Conservation (phyloP, 2,329 filamentous ascomycete genomes). For the Beauveria sp. region DNA sequence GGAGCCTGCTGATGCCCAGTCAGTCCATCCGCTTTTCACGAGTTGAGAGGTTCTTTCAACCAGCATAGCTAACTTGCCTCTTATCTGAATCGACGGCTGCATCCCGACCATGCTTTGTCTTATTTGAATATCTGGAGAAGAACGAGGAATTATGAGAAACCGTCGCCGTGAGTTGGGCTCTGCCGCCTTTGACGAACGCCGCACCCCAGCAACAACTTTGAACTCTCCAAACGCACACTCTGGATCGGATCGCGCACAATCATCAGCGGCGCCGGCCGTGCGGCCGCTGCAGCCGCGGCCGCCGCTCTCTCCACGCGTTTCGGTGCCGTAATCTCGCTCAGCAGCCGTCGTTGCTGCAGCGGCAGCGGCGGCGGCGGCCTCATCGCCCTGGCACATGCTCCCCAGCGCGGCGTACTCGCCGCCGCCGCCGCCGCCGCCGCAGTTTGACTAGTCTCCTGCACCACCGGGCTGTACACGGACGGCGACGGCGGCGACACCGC, state of each 20-base stretch:
- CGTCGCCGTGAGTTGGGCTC: no score
- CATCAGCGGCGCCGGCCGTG: no score
- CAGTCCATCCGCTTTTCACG: neutral
- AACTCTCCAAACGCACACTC: neutral
- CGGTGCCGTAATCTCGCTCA: neutral
- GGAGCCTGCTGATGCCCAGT: neutral
- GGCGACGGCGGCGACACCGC: neutral
- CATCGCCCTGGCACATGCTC: neutral
- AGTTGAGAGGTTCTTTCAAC: neutral
- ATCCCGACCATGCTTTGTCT: no score
- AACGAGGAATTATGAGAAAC: no score
- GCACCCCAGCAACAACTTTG: no score
- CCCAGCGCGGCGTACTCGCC: neutral
- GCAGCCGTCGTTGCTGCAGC: neutral
- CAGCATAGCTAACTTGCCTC: neutral
- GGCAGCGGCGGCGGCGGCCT: neutral
- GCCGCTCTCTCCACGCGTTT: neutral
- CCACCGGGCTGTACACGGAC: neutral
- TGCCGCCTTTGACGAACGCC: no score
- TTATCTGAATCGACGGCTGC: neutral
- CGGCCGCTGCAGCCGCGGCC: neutral
- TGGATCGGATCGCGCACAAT: no score
- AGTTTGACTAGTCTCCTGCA: no score
- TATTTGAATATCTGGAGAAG: neutral
- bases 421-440: neutral